Base-by-base conservation (phyloP, 306 rosid genomes). In the Castanea crenata region DNA sequence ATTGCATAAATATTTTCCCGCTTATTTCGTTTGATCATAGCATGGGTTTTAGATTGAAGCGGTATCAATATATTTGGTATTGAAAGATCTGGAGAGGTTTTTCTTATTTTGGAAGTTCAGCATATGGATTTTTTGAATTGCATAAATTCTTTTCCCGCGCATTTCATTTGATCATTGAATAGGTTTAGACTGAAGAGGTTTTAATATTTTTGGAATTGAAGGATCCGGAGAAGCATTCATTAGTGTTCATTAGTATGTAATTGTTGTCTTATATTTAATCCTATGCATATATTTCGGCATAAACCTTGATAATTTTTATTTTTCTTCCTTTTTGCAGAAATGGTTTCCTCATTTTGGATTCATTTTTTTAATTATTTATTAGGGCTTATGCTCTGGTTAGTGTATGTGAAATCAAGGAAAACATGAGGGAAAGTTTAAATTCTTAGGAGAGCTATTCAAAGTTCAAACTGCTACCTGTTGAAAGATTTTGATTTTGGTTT, bases 311-410 rank as follows among this genome's bases (percentile, higher is more conserved):
- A 25, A 25, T 25, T 27, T 29, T 77, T 80, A 25, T 25, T 25
- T 80, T 35, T 49, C 51, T 79, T 73, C 75, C 81, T 82, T 70
- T 49, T 59, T 73, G 86, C 73, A 63, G 56, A 87, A 59, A 71
- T 82, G 9, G 64, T 56, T 25, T 25, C 27, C 27, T 25, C 27
- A 25, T 25, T 25, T 25, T 25, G 27, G 27, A 25, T 25, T 25
- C 27, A 25, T 25, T 25, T 25, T 25, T 25, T 1, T 25, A 25
- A 25, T 25, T 25, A 25, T 56, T 67, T 80, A 74, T 80, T 80
- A 76, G 46, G 46, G 46, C 46, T 23, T 84, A 56, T 73, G 51
- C 73, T 73, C 46, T 69, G 77, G 74, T 76, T 80, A 87, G 58
- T 59, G 76, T 54, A 56, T 70, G 78, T 71, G 56, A 78, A 55